Evolutionary conservation across 2,329 filamentous ascomycete species (phyloP).

Genomic region (Fusarium setosum): DNA sequence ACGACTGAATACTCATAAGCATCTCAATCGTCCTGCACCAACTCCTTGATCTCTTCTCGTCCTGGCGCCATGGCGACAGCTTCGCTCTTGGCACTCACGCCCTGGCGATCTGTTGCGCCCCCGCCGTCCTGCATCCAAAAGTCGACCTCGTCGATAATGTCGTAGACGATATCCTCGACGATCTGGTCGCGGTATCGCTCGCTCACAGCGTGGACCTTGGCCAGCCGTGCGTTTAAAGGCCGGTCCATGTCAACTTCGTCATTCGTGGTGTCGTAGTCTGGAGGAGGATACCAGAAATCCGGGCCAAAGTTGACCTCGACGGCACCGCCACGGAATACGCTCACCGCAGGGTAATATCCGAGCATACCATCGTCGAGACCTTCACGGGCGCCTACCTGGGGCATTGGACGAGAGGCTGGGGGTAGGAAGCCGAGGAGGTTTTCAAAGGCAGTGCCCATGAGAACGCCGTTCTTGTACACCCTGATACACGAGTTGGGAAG

Average conservation of each 20-base stretch:
- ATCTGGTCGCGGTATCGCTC: slow-evolving; percentile 94
- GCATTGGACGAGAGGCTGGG: slow-evolving; percentile 81
- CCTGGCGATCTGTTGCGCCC: slow-evolving; percentile 59
- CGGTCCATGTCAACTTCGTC: slow-evolving; percentile 61
- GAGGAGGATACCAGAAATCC: slow-evolving; percentile 89
- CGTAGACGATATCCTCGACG: slow-evolving; percentile 91
- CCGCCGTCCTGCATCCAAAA: slow-evolving; percentile 81
- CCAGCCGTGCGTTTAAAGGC: slow-evolving; percentile 34
- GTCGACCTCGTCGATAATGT: slow-evolving; percentile 94
- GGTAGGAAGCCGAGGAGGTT: slow-evolving; percentile 92
- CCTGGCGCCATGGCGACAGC: slow-evolving; percentile 56
- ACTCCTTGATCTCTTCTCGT: slow-evolving; percentile 71
- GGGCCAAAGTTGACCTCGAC: slow-evolving; percentile 96
- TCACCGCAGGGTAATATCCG: slow-evolving; percentile 94
- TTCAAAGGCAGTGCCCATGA: slow-evolving; percentile 88
- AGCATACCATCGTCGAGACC: slow-evolving; percentile 94
- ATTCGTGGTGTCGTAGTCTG: slow-evolving; percentile 60
- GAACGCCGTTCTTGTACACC: slow-evolving; percentile 91
- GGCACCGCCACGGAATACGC: slow-evolving; percentile 90
- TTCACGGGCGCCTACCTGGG: slow-evolving; percentile 80
- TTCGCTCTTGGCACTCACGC: slow-evolving; percentile 57
- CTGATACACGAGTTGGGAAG: slow-evolving; percentile 88
- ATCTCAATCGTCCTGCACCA: slow-evolving; percentile 70
- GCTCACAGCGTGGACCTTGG: slow-evolving; percentile 69
- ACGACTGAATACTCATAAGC: no score